Conservation (phyloP, 768 basidiomycete genomes). For the Boletus rubescentipes region DNA sequence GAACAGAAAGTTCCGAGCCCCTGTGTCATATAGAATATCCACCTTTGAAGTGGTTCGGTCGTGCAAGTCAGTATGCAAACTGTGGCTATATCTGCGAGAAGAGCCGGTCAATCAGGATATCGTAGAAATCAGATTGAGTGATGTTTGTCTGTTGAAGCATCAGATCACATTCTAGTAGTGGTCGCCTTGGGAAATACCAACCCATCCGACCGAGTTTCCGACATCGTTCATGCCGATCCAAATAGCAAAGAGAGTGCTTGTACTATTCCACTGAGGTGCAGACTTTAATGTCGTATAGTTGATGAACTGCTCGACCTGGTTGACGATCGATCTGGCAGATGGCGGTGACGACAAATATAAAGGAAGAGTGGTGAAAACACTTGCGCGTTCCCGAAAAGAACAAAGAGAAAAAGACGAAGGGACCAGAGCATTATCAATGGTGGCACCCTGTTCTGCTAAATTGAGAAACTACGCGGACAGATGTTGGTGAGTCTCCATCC, state of each 20-base stretch:
- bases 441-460: constrained; percentile 66
- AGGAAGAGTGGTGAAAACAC: constrained; percentile 27
- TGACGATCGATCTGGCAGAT: constrained; percentile 31
- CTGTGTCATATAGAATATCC: constrained; percentile 28
- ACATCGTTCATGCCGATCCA: constrained; percentile 77
- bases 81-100: constrained; percentile 27
- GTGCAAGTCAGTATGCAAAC: neutral
- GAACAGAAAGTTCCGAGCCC: constrained; percentile 63
- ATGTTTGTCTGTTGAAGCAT: constrained; percentile 21
- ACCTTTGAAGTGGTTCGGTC: constrained; percentile 9
- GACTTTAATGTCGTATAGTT: constrained; percentile 46
- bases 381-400: constrained; percentile 47
- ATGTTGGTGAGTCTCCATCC: neutral
- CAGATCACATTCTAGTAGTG: neutral
- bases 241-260: constrained; percentile 58
- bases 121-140: constrained; percentile 24
- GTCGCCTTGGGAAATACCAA: neutral
- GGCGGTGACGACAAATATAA: neutral
- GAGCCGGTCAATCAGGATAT: constrained; percentile 22
- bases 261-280: constrained; percentile 53
- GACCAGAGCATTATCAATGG: constrained; percentile 59
- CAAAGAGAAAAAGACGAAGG: constrained; percentile 45
- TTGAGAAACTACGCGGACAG: constrained; percentile 50
- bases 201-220: constrained; percentile 17
- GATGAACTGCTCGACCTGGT: constrained; percentile 64